Evolutionary conservation across 805 yeast genomes (phyloP).

Genomic region (Saccharomycopsis babjevae): DNA sequence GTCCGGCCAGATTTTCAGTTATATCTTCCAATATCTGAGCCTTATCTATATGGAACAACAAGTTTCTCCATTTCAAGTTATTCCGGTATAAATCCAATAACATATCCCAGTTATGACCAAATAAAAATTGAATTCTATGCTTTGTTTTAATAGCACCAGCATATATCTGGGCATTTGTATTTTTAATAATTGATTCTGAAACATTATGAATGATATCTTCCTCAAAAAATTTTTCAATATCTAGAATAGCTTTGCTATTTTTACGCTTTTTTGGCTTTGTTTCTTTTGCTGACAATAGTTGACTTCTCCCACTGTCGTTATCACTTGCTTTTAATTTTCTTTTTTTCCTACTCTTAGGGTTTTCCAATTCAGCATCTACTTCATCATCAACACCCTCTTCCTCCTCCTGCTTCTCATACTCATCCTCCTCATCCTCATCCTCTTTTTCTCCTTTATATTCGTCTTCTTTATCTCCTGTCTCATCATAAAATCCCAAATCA

Average conservation of each 20-base stretch:
- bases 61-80: background rate
- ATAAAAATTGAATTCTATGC: background rate
- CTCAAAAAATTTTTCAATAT: background rate
- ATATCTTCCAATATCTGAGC: background rate
- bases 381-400: background rate
- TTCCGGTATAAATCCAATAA: background rate
- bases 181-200: background rate
- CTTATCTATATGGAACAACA: background rate
- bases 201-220: background rate
- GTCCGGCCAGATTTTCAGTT: background rate
- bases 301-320: too few species aligned
- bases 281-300: too few species aligned
- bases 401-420: background rate
- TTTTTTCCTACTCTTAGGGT: background rate
- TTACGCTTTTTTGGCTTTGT: background rate
- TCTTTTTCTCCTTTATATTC: background rate
- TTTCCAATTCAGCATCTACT: background rate
- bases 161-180: background rate
- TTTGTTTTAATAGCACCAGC: background rate
- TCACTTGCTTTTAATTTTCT: background rate
- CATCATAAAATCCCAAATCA: background rate
- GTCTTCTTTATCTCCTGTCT: background rate
- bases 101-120: background rate
- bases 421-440: background rate
- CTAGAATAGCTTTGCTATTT: background rate